phyloP scores from a whole-genome alignment of 2,329 filamentous ascomycete species.

The Fusarium sp. region DNA sequence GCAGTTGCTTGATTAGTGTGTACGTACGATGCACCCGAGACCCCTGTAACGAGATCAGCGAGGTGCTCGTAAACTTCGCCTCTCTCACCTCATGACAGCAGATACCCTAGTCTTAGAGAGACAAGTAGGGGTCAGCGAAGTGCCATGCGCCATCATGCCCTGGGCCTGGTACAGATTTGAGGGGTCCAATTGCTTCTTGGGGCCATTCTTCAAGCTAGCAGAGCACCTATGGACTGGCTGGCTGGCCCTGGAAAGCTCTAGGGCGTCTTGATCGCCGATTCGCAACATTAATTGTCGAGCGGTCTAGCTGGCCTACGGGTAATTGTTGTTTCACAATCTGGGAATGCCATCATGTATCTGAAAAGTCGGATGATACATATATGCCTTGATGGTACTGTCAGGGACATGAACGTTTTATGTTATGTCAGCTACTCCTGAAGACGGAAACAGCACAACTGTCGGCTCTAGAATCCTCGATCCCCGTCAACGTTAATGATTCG shows the following conservation, averaged over 20 bases:
- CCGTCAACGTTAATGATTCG: slow-evolving; percentile 5
- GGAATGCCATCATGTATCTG: slow-evolving; percentile 3
- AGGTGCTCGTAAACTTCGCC: slow-evolving; percentile 27
- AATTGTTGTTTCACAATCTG: slow-evolving; percentile 10
- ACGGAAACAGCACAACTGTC: background rate
- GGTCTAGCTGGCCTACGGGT: slow-evolving; percentile 32
- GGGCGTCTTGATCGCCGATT: slow-evolving; percentile 42
- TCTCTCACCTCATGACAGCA: slow-evolving; percentile 28
- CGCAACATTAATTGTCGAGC: slow-evolving; percentile 26
- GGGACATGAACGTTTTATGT: background rate
- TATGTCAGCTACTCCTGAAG: slow-evolving; percentile 1
- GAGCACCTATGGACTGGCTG: slow-evolving; percentile 13
- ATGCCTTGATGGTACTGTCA: background rate
- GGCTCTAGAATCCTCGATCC: slow-evolving; percentile 16
- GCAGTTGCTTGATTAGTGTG: background rate
- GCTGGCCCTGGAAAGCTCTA: background rate
- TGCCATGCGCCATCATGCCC: slow-evolving; percentile 11
- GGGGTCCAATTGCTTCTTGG: slow-evolving; percentile 23
- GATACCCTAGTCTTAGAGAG: background rate
- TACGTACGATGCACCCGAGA: background rate
- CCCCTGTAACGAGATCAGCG: slow-evolving; percentile 19
- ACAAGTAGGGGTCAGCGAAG: slow-evolving; percentile 3
- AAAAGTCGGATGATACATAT: background rate
- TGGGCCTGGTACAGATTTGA: slow-evolving; percentile 23
- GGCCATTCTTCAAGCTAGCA: slow-evolving; percentile 23